These are phyloP conservation scores for Asterochloris erici DNA, from an alignment of 139 green algal species.

Conservation along the genomic window DNA sequence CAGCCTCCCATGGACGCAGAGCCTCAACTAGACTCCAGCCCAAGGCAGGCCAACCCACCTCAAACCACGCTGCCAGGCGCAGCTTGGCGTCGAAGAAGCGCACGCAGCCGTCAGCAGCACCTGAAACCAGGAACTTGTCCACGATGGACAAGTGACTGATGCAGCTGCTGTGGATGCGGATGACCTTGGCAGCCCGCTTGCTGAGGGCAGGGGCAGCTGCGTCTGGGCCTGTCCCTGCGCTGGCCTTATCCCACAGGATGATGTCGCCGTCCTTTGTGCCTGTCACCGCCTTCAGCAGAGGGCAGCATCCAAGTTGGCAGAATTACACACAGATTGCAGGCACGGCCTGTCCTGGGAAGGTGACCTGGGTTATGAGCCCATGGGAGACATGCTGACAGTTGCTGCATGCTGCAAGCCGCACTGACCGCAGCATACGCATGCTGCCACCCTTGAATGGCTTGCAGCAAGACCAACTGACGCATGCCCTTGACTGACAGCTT, in stretches of 20 bases:
- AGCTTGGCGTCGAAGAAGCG: slow-evolving; percentile 76
- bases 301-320: background rate
- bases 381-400: background rate
- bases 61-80: slow-evolving; percentile 77
- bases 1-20: no score
- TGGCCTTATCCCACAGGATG: slow-evolving; percentile 61
- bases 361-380: no score
- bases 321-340: background rate
- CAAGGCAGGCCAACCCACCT: slow-evolving; percentile 16
- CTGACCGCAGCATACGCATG: no score
- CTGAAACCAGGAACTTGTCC: slow-evolving; percentile 58
- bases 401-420: background rate
- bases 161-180: slow-evolving; percentile 62
- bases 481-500: no score
- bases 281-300: slow-evolving; percentile 34
- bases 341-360: background rate
- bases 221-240: slow-evolving; percentile 22
- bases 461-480: no score
- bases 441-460: no score
- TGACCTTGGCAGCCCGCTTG: slow-evolving; percentile 64
- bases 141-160: slow-evolving; percentile 53
- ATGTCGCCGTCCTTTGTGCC: slow-evolving; percentile 69
- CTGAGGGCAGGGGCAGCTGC: slow-evolving; percentile 31
- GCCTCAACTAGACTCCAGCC: no score
- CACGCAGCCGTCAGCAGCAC: slow-evolving; percentile 47